Conservation (phyloP, 208 protist species). For the Herpetomonas muscarum region DNA sequence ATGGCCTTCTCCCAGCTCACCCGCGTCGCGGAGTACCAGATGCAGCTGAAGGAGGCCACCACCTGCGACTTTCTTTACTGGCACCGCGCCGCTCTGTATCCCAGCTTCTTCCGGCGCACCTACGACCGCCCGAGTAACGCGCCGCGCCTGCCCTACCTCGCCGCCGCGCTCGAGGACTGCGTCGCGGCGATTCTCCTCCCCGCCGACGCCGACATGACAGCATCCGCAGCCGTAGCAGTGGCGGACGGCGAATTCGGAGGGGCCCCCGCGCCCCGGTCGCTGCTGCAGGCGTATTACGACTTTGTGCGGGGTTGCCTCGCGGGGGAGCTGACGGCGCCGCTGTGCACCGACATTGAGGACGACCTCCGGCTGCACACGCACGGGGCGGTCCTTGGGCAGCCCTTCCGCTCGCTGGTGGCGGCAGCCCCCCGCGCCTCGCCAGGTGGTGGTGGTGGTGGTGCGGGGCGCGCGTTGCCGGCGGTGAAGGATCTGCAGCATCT, state of each 20-base stretch:
- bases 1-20: constrained; percentile 70
- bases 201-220: too few relatives aligned
- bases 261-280: too few relatives aligned
- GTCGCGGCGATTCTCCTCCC: constrained; percentile 29
- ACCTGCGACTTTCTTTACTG: constrained; percentile 91
- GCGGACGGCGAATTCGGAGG: too few relatives aligned
- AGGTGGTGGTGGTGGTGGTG: too few relatives aligned
- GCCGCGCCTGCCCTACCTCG: constrained; percentile 52
- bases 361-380: constrained; percentile 93
- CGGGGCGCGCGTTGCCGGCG: too few relatives aligned
- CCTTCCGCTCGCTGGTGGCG: constrained; percentile 19
- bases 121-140: constrained; percentile 67
- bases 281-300: constrained; percentile 48
- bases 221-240: too few relatives aligned
- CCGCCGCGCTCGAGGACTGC: constrained; percentile 73
- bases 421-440: constrained; percentile 6
- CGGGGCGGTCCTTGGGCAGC: constrained; percentile 50
- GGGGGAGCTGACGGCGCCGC: constrained; percentile 50
- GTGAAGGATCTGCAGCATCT: constrained; percentile 70
- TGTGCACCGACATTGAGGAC: constrained; percentile 92
- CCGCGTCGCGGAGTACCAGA: constrained; percentile 54
- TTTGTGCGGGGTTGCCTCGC: constrained; percentile 57
- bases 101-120: constrained; percentile 75
- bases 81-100: constrained; percentile 73
- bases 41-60: constrained; percentile 36